Base-by-base conservation (phyloP, 805 yeast genomes). In the Maudiozyma serrabonitensis region DNA sequence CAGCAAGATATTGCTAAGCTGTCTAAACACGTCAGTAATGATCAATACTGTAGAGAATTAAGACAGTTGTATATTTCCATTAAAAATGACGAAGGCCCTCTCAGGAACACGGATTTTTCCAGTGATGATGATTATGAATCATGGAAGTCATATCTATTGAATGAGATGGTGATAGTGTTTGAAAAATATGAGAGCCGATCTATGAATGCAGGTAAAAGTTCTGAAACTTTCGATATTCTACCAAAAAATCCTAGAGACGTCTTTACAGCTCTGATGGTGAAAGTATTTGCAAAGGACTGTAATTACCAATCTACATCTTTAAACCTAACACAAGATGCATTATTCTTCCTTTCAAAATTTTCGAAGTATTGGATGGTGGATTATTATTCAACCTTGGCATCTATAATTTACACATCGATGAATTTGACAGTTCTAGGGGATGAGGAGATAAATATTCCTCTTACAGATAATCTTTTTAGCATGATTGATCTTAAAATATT, bases 291-390 rank as follows among this genome's bases (percentile, higher is more conserved):
- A 26, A 55, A 62, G n/a, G 80, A 74, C 35, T 51, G 52, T 21
- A 26, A 41, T 2, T 32, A 43, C n/a, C 49, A 49, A 28, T 28
- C 34, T n/a, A 48, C 43, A 11, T 43, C 52, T 5, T 43, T 57
- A n/a, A 51, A 45, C 12, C 54, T 75, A n/a, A 67, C 80, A 1
- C 76, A 75, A 51, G 61, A 70, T 16, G 68, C 78, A 0, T 60
- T 65, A 7, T 71, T 69, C 43, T 61, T 83, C 12, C 56, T 83
- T 3, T 62, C 59, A 1, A 61, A 70, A 15, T 75, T 78, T 48
- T 68, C 78, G 6, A 71, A 68, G 40, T 69, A 76, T 47, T 85
- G 93, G 93, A 68, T 84, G 50, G 62, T 83, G 4, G 75, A 60
- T 40, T 55, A 74, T 51, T 62, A 61, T 6, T 68, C 79, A 0